Evolutionary conservation across 2,329 filamentous ascomycete genomes (phyloP).

Genomic region (Penicillium sp.): DNA sequence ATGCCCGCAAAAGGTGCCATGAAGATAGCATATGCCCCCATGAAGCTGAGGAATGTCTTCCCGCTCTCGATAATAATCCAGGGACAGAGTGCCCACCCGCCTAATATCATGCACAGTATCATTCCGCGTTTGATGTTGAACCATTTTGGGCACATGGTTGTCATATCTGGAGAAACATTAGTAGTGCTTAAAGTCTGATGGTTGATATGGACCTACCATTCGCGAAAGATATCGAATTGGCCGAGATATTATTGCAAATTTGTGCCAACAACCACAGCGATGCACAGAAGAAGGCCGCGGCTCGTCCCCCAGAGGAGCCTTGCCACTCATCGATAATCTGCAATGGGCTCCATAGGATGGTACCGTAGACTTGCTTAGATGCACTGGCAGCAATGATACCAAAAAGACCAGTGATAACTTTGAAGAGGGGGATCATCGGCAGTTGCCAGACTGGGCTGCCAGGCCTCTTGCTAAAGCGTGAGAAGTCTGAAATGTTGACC

Average conservation of each 20-base stretch:
- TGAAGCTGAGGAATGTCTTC: conserved; percentile 22
- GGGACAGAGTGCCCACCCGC: conserved; percentile 32
- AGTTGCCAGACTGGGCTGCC: conserved; percentile 42
- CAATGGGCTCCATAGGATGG: neutral
- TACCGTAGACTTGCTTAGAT: neutral
- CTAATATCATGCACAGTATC: conserved; percentile 45
- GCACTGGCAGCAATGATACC: conserved; percentile 40
- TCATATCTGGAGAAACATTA: neutral
- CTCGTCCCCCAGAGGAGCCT: conserved; percentile 21
- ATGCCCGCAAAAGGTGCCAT: conserved; percentile 46
- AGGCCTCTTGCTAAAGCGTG: conserved; percentile 19
- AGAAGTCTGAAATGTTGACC: conserved; percentile 39
- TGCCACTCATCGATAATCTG: conserved; percentile 27
- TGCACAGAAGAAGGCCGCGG: conserved; percentile 32
- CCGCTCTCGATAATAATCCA: conserved; percentile 14
- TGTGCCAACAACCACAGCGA: conserved; percentile 44
- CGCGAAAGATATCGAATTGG: neutral
- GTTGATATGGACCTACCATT: neutral
- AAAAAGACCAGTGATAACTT: conserved; percentile 52
- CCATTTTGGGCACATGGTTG: conserved; percentile 51
- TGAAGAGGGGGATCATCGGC: conserved; percentile 39
- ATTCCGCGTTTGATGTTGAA: conserved; percentile 53
- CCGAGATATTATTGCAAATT: conserved; percentile 54
- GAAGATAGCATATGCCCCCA: conserved; percentile 31
- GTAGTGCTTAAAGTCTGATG: rapidly evolving